phyloP scores from a whole-genome alignment of 2,329 filamentous ascomycete species.

The Thelonectria rubi region DNA sequence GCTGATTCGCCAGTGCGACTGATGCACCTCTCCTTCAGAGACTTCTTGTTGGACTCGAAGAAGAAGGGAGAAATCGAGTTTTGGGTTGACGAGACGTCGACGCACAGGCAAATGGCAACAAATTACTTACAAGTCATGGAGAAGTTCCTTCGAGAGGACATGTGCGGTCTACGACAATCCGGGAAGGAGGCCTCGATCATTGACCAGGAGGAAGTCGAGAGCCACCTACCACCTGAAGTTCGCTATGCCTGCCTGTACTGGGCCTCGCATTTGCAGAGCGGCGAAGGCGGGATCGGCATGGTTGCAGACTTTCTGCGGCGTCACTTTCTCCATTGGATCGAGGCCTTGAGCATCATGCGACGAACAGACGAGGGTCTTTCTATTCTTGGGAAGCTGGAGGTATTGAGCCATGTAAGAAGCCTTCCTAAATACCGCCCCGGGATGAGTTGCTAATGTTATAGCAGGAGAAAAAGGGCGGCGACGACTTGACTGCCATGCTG shows the following conservation, averaged over 20 bases:
- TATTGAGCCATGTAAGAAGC: neutral
- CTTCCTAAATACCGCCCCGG: neutral
- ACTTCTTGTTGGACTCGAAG: neutral
- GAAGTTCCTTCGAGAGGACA: neutral
- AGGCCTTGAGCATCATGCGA: neutral
- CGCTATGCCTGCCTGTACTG: neutral
- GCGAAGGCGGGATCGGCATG: neutral
- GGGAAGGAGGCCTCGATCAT: neutral
- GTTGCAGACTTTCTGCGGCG: neutral
- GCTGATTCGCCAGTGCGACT: neutral
- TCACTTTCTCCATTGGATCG: neutral
- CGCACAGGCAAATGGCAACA: slow-evolving; percentile 45
- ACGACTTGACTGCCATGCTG: neutral
- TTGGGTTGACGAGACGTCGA: slow-evolving; percentile 48
- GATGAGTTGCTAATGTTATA: neutral
- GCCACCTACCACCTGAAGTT: neutral
- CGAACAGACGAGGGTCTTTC: neutral
- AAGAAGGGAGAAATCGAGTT: slow-evolving; percentile 44
- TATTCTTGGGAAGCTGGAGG: neutral
- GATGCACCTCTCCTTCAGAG: neutral
- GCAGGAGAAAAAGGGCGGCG: neutral
- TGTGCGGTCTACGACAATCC: slow-evolving; percentile 6
- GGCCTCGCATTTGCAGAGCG: neutral
- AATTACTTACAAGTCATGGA: slow-evolving; percentile 15
- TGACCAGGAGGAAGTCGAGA: neutral